Base-by-base conservation (phyloP, 805 yeast genomes). In the Saturnispora hagleri region DNA sequence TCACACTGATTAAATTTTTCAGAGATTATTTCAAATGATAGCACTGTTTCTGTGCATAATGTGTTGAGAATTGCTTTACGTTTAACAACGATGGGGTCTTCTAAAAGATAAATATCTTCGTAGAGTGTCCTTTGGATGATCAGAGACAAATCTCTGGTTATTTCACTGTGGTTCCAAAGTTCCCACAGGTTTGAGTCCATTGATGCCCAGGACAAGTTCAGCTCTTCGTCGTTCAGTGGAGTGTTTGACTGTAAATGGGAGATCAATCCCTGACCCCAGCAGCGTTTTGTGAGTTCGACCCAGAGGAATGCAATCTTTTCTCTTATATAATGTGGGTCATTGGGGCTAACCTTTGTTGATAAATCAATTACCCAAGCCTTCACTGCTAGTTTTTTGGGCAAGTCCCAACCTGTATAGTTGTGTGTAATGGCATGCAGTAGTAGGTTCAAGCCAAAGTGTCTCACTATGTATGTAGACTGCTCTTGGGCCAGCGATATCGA, bases 101-200 rank as follows among this genome's bases (percentile, higher is more conserved):
- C 98, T 46, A 93, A 73, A 48, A 95, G 72, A 63, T 89, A 93
- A 10, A 93, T 80, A 63, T 93, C 99, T 68, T 93, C 99, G 63
- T 91, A 93, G 17, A 93, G 68, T 3, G 95, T 89, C 61, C 97
- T 73, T 57, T 88, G 78, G 5, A 93, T 85, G 46, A 86, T 80
- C 24, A 91, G 70, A 2, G 90, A 74, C 47, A 93, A 70, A 62
- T 89, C 96, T 56, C 96, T 74, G 3, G 90, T 75, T 24, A 79
- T 76, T 17, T 73, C 67, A 49, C 77, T 78, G 53, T 69, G 71
- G 52, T 76, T 73, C 98, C 98, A 93, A 56, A 93, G 69, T 48
- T 77, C 76, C 58, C 82, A 76, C 42, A 93, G 71, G 58, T 84
- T 84, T 15, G 74, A 69, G 61, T 93, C 99, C 97, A 93, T 89